A percentile compares a stretch with the other conserved stretches of the same genome.
Evolutionary conservation across 495 filamentous ascomycete genomes (phyloP).

Genomic region (Wilcoxina mikolae): DNA sequence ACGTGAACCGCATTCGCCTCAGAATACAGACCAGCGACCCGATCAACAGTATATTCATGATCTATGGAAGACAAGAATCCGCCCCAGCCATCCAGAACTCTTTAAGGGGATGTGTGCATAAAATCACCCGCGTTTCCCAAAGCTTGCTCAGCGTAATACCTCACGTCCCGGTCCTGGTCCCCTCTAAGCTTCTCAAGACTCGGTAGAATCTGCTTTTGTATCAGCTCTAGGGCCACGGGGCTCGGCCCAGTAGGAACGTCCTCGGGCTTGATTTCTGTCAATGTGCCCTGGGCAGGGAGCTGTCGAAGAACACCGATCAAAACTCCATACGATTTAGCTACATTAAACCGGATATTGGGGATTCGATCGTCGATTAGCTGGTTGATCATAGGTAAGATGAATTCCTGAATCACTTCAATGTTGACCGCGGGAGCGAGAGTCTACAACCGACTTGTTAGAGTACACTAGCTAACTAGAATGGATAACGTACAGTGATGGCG

Average conservation of each 20-base stretch:
- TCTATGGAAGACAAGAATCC: slow-evolving; percentile 8
- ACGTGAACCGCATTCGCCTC: too few species aligned
- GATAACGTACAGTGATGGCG: slow-evolving; percentile 71
- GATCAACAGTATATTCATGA: slow-evolving; percentile 7
- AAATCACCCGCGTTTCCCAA: slow-evolving; percentile 33
- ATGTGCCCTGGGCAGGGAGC: slow-evolving; percentile 72
- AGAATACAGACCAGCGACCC: too few species aligned
- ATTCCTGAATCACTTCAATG: slow-evolving; percentile 77
- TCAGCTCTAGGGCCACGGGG: slow-evolving; percentile 60
- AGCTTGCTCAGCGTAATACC: slow-evolving; percentile 78
- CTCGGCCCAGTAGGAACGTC: slow-evolving; percentile 45
- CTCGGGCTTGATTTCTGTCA: slow-evolving; percentile 64
- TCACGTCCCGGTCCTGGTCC: slow-evolving; percentile 94
- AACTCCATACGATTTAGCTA: slow-evolving; percentile 88
- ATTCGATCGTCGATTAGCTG: slow-evolving; percentile 85
- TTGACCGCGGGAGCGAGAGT: slow-evolving; percentile 87
- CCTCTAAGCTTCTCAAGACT: slow-evolving; percentile 86
- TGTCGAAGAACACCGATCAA: slow-evolving; percentile 79
- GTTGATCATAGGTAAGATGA: slow-evolving; percentile 89
- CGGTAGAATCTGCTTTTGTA: slow-evolving; percentile 74
- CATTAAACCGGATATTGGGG: slow-evolving; percentile 98
- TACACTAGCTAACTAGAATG: background rate
- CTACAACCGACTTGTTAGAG: slow-evolving; percentile 38
- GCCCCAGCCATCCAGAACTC: background rate
- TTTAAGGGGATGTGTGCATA: slow-evolving; percentile 30